phyloP scores from a whole-genome alignment of 805 yeast genomes.

The Yarrowia porcina region DNA sequence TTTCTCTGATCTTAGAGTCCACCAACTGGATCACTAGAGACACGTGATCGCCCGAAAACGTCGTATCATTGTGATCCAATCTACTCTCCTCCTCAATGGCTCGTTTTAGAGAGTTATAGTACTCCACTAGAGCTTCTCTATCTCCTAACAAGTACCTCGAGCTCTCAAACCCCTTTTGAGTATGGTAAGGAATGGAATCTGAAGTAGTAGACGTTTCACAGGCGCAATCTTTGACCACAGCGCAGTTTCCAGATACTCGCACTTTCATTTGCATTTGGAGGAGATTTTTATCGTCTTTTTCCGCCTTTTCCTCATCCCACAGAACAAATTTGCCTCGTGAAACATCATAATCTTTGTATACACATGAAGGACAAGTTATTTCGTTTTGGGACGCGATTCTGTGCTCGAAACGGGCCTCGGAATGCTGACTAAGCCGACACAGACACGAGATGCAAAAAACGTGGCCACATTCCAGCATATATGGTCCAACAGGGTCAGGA shows the following conservation, averaged over 20 bases:
- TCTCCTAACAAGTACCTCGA: slow-evolving; percentile 6
- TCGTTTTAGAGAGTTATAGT: not conserved
- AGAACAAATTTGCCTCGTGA: not conserved
- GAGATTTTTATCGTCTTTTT: no score
- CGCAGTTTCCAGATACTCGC: not conserved
- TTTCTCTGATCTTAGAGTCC: not conserved
- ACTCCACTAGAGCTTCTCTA: not conserved
- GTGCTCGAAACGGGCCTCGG: not conserved
- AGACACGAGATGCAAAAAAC: slow-evolving; percentile 15
- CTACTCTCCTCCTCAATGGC: not conserved
- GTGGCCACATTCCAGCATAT: slow-evolving; percentile 21
- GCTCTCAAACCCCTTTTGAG: not conserved
- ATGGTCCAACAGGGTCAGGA: slow-evolving; percentile 17
- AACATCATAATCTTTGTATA: not conserved
- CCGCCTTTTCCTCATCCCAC: no score
- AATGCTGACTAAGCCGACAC: not conserved
- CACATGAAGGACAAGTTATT: slow-evolving; percentile 5
- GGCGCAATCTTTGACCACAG: not conserved
- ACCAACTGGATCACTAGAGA: not conserved
- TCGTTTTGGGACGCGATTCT: not conserved
- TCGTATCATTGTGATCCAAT: not conserved
- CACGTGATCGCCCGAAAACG: not conserved
- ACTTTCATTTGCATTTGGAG: not conserved
- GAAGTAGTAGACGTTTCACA: not conserved
- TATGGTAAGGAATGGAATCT: not conserved